These are phyloP conservation scores for Eucalyptus sp. DNA, from an alignment of 345 rosid genomes.

Conservation along the genomic window DNA sequence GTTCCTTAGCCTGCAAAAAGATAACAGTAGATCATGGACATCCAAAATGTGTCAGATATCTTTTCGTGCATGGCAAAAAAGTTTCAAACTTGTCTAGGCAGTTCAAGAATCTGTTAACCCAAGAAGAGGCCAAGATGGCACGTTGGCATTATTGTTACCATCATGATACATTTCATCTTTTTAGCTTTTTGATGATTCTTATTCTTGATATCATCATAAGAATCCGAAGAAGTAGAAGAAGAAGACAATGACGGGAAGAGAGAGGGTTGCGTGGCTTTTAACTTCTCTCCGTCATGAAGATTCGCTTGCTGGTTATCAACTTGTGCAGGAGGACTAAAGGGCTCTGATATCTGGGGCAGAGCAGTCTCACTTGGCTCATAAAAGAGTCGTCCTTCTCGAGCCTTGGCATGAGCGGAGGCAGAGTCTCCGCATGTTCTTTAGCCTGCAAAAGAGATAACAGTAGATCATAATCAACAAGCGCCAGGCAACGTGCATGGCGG, in stretches of 20 bases:
- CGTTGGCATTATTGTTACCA: background rate
- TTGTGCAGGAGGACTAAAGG: background rate
- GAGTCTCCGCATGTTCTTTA: background rate
- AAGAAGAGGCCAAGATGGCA: background rate
- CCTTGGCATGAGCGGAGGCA: slow-evolving; percentile 6
- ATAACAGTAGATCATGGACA: background rate
- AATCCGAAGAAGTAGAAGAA: background rate
- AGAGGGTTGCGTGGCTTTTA: slow-evolving; percentile 6
- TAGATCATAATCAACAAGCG: background rate
- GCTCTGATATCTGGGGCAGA: background rate
- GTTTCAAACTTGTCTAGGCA: background rate
- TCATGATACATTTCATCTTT: background rate
- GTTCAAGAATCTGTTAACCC: background rate
- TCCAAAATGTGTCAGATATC: background rate
- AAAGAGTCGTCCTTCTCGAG: background rate
- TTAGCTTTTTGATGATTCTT: background rate
- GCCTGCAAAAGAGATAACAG: background rate
- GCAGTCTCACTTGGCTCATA: background rate
- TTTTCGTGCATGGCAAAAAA: background rate
- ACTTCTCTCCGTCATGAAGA: slow-evolving; percentile 1
- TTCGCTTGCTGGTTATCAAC: background rate
- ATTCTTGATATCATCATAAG: background rate
- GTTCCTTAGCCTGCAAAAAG: background rate
- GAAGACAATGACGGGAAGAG: no score
- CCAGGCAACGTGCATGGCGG: background rate